Conservation (phyloP, 176 grass and related monocot genomes). For the Dendrocalamus sinicus region DNA sequence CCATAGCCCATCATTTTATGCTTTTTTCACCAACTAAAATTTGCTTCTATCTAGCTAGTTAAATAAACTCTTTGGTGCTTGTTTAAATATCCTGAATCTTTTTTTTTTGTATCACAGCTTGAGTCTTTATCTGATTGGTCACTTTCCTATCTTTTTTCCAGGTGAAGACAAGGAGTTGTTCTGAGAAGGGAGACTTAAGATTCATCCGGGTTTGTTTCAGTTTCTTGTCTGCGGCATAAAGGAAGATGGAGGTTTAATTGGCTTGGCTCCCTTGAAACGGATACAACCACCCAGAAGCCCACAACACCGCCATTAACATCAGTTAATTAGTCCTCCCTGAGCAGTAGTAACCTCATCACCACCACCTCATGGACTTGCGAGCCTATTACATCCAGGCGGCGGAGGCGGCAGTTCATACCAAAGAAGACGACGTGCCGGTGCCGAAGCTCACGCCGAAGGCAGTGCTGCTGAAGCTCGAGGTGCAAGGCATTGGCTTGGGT, state of each 20-base stretch:
- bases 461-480: slow-evolving; percentile 3
- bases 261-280: slow-evolving; percentile 40
- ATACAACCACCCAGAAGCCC: slow-evolving; percentile 21
- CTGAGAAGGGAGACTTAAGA: slow-evolving; percentile 20
- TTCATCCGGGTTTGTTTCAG: slow-evolving; percentile 39
- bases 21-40: background rate
- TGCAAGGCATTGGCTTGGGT: background rate
- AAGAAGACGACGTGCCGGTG: background rate
- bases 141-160: slow-evolving; percentile 30
- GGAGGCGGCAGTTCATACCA: background rate
- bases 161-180: slow-evolving; percentile 26
- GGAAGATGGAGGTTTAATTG: background rate
- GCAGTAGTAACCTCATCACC: slow-evolving; percentile 18
- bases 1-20: slow-evolving; percentile 43
- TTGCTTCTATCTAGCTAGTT: background rate
- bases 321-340: background rate
- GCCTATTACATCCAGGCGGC: slow-evolving; percentile 31
- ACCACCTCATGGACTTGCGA: slow-evolving; percentile 39
- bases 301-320: slow-evolving; percentile 22
- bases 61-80: background rate
- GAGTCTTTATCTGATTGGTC: slow-evolving; percentile 8
- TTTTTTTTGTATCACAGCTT: background rate
- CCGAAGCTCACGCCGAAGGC: background rate
- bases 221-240: slow-evolving; percentile 30
- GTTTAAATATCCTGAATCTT: background rate